Percentiles rank a stretch among this genome's conserved stretches.
Evolutionary conservation across 2,329 filamentous ascomycete genomes (phyloP).

Genomic region (Verticillium alfalfae): DNA sequence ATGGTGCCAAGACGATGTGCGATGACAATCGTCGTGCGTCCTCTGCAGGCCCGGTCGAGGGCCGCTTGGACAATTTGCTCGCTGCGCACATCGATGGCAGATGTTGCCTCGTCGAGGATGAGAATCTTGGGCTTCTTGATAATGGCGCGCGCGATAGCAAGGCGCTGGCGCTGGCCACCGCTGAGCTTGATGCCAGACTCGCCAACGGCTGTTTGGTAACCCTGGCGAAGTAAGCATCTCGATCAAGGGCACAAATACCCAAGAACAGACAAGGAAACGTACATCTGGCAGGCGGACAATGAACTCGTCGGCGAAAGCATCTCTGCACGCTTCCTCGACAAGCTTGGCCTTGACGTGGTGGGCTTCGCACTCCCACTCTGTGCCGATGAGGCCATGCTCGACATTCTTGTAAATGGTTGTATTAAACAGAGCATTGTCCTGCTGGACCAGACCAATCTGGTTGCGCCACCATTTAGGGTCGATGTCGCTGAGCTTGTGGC

Average conservation of each 20-base stretch:
- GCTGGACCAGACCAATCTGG: constrained; percentile 46
- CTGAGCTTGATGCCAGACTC: constrained; percentile 55
- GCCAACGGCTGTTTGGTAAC: constrained; percentile 52
- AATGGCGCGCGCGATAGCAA: constrained; percentile 58
- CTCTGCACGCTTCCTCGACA: constrained; percentile 41
- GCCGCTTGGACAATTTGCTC: constrained; percentile 34
- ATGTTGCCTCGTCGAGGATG: constrained; percentile 59
- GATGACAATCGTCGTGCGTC: constrained; percentile 16
- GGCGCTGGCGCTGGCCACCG: constrained; percentile 57
- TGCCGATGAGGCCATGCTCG: constrained; percentile 33
- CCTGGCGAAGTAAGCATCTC: constrained; percentile 12
- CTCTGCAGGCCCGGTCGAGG: constrained; percentile 9
- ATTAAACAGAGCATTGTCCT: constrained; percentile 51
- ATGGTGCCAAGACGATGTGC: constrained; percentile 18
- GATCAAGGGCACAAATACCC: not conserved
- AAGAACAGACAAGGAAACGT: not conserved
- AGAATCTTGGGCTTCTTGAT: constrained; percentile 56
- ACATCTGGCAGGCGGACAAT: constrained; percentile 40
- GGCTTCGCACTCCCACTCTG: constrained; percentile 27
- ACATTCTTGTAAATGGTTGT: constrained; percentile 46
- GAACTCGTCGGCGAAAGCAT: constrained; percentile 48
- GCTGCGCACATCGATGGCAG: constrained; percentile 31
- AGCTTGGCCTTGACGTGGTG: constrained; percentile 32
- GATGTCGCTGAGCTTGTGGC: constrained; percentile 12
- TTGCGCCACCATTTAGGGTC: constrained; percentile 34